Evolutionary conservation across 441 rosid genomes (phyloP), one percentile per base, ranked within the genome.

Genomic region (Corymbia citriodora): DNA sequence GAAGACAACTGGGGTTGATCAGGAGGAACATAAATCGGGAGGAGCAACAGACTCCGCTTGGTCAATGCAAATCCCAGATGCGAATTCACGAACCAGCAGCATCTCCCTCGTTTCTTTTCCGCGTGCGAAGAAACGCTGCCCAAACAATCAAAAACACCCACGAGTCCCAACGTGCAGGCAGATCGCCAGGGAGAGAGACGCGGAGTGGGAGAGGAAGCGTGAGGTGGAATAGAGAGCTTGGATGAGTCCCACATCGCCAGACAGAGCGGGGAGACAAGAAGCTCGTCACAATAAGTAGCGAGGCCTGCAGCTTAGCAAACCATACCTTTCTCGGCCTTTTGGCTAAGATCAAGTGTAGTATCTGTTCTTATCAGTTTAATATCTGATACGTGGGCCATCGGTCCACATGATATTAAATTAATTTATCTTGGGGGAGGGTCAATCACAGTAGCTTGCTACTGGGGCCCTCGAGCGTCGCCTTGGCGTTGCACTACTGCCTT

Each of bases 261-360:
- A 3, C 3, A 31, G 79, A 33, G 9, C 45, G 17, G 45, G 45
- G 45, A 31, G 79, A 33, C 45, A 6, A 6, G 79, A 12, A 3
- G 23, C 3, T 17, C 7, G 13, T 9, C 79, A 70, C 9, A 31
- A 19, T 9, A 70, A 70, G 45, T 8, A 3, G 0, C 79, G 79
- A 70, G 45, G 79, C 13, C 31, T 68, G 40, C 4, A 0, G 1
- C 6, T 2, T 0, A 0, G 2, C 0, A 0, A 68, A 2, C 1
- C 59, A 88, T 88, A 88, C 89, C 89, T 63, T 88, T 88, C 89
- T 88, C 82, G 89, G 89, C 89, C 89, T 88, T 88, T 88, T 88
- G 89, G 89, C 89, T 88, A 88, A 88, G 89, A 88, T 88, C 89
- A 88, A 88, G 89, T 88, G 89, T 88, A 88, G 89, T 88, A 88